Percentiles rank a stretch among this genome's conserved stretches.
Conservation (phyloP, 1,139 yeast genomes). For the Yamadazyma triangularis region DNA sequence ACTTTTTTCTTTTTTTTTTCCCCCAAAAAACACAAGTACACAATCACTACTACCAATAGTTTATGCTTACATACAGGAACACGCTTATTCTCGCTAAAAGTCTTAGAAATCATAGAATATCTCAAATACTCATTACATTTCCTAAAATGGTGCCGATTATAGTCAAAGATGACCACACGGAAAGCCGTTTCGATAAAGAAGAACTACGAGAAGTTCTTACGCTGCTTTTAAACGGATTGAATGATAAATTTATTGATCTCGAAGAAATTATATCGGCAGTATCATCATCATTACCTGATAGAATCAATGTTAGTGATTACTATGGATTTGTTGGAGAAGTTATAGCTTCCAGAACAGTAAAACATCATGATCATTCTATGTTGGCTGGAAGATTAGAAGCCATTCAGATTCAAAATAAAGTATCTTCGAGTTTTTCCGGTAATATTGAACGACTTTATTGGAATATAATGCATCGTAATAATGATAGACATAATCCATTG, state of each 20-base stretch:
- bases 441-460: slow-evolving; percentile 22
- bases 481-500: slow-evolving; percentile 9
- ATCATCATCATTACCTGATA: slow-evolving; percentile 28
- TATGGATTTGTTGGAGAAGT: slow-evolving; percentile 38
- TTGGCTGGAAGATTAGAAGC: slow-evolving; percentile 47
- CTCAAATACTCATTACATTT: no score
- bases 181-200: no score
- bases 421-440: slow-evolving; percentile 28
- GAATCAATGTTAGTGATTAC: slow-evolving; percentile 27
- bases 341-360: slow-evolving; percentile 40
- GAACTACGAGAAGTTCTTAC: no score
- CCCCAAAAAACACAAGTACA: no score
- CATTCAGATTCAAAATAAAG: slow-evolving; percentile 23
- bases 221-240: slow-evolving; percentile 19
- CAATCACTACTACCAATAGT: no score
- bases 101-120: no score
- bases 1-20: no score
- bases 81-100: no score
- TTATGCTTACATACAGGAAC: no score
- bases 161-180: no score
- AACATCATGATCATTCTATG: slow-evolving; percentile 43
- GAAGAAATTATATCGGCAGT: slow-evolving; percentile 20
- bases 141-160: no score
- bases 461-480: slow-evolving; percentile 10
- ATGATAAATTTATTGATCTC: slow-evolving; percentile 15